Evolutionary conservation across 768 basidiomycete genomes (phyloP).

Genomic region (Auricularia sp.): DNA sequence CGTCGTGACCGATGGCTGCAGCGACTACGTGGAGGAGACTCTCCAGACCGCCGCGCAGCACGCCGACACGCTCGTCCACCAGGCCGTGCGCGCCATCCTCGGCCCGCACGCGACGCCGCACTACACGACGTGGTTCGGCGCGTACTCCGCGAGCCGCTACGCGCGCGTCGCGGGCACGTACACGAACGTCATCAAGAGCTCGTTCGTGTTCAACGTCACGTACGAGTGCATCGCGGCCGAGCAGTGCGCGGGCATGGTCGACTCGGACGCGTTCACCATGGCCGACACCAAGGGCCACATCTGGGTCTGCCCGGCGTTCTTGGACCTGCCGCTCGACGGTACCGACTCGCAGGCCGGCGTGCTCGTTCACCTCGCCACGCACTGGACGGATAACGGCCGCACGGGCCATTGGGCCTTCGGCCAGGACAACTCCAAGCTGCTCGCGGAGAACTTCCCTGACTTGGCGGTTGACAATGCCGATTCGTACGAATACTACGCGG

Average conservation of each 20-base stretch:
- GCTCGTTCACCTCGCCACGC: constrained; percentile 33
- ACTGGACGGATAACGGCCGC: constrained; percentile 32
- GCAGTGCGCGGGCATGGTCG: not conserved
- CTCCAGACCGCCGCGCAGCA: constrained; percentile 23
- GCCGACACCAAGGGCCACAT: constrained; percentile 18
- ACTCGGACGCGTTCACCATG: not conserved
- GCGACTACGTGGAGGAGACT: constrained; percentile 25
- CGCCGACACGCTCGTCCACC: not conserved
- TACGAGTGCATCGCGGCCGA: not conserved
- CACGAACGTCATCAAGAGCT: not conserved
- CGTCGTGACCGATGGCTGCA: constrained; percentile 29
- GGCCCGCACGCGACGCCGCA: constrained; percentile 28
- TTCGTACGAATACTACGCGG: no score
- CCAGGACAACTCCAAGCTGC: constrained; percentile 28
- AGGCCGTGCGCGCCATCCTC: constrained; percentile 19
- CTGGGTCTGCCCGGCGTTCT: constrained; percentile 41
- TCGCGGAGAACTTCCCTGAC: constrained; percentile 32
- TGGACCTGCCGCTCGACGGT: constrained; percentile 33
- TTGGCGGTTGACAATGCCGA: constrained; percentile 30
- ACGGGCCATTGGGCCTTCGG: constrained; percentile 38
- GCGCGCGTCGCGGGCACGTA: not conserved
- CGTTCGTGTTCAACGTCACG: not conserved
- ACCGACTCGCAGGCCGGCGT: constrained; percentile 38
- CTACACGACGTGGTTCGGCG: constrained; percentile 43
- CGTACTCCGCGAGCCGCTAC: constrained; percentile 20